A percentile compares a stretch with the other conserved stretches of the same genome.
These are phyloP conservation scores for Citrus unshiu DNA, from an alignment of 345 rosid species.

Conservation along the genomic window DNA sequence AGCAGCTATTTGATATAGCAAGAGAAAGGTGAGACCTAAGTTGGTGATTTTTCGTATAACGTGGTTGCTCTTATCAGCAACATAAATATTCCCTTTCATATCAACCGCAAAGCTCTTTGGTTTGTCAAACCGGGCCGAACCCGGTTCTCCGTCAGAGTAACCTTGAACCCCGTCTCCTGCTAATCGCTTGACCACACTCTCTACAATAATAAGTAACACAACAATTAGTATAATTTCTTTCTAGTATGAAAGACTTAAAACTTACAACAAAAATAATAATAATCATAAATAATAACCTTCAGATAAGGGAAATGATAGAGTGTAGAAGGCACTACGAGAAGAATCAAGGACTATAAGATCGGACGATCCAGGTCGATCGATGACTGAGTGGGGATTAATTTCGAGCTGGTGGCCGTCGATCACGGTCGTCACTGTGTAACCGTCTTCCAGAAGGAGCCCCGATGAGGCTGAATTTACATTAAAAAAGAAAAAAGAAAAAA, in stretches of 20 bases:
- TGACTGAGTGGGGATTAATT: slow-evolving; percentile 41
- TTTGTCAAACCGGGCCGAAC: slow-evolving; percentile 41
- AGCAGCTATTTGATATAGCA: not conserved
- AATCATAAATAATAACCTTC: slow-evolving; percentile 22
- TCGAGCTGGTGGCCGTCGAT: slow-evolving; percentile 46
- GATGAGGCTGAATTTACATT: slow-evolving; percentile 23
- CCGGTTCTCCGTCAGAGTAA: slow-evolving; percentile 44
- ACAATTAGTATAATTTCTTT: not conserved
- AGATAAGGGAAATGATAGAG: slow-evolving; percentile 46
- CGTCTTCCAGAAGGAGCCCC: slow-evolving; percentile 46
- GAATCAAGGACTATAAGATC: slow-evolving; percentile 52
- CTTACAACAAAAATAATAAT: not conserved
- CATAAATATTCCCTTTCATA: slow-evolving; percentile 61
- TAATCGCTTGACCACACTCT: slow-evolving; percentile 35
- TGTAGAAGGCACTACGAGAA: slow-evolving; percentile 40
- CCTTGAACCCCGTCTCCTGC: slow-evolving; percentile 43
- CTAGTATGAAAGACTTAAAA: not conserved
- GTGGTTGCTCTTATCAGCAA: slow-evolving; percentile 53
- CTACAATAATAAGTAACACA: slow-evolving; percentile 21
- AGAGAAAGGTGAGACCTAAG: slow-evolving; percentile 34
- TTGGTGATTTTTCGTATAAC: slow-evolving; percentile 57
- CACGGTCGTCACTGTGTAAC: slow-evolving; percentile 57
- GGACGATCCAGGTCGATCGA: slow-evolving; percentile 44
- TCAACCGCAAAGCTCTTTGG: slow-evolving; percentile 56
- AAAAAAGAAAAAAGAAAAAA: not conserved